phyloP scores from a whole-genome alignment of 306 rosid species.

The Macrotyloma uniflorum region DNA sequence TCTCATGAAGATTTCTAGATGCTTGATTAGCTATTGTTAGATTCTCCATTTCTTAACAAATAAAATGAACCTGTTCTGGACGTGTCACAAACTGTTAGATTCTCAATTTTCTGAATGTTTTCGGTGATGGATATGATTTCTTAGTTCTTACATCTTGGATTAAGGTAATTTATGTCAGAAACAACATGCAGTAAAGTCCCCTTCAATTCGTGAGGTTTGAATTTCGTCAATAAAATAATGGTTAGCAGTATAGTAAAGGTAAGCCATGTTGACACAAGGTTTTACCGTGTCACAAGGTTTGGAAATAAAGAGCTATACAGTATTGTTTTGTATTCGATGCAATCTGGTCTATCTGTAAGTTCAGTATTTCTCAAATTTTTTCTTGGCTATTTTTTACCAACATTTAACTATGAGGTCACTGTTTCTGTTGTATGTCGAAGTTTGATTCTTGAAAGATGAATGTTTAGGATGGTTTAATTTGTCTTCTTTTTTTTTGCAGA shows the following conservation, averaged over 20 bases:
- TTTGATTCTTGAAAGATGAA: conserved; percentile 4
- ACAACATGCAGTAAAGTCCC: not conserved
- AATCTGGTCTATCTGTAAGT: not conserved
- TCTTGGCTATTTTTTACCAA: not conserved
- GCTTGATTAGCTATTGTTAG: conserved; percentile 27
- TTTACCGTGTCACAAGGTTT: not conserved
- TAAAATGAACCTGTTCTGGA: conserved; percentile 11
- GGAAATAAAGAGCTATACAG: conserved; percentile 4
- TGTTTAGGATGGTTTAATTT: conserved; percentile 28
- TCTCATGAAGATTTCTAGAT: not conserved
- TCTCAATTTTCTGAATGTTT: conserved; percentile 6
- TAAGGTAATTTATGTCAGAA: conserved; percentile 5
- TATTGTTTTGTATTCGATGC: not conserved
- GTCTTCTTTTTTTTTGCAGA: conserved; percentile 36
- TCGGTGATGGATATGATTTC: not conserved
- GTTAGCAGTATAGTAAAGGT: not conserved
- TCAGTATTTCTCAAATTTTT: not conserved
- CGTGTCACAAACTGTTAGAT: not conserved
- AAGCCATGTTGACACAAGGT: not conserved
- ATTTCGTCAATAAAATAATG: not conserved
- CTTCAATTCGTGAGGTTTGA: not conserved
- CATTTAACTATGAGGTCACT: not conserved
- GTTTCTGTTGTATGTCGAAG: not conserved
- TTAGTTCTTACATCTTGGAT: not conserved
- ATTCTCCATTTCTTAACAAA: conserved; percentile 15